phyloP scores from a whole-genome alignment of 2,329 filamentous ascomycete genomes.

The Alternaria brassicae region DNA sequence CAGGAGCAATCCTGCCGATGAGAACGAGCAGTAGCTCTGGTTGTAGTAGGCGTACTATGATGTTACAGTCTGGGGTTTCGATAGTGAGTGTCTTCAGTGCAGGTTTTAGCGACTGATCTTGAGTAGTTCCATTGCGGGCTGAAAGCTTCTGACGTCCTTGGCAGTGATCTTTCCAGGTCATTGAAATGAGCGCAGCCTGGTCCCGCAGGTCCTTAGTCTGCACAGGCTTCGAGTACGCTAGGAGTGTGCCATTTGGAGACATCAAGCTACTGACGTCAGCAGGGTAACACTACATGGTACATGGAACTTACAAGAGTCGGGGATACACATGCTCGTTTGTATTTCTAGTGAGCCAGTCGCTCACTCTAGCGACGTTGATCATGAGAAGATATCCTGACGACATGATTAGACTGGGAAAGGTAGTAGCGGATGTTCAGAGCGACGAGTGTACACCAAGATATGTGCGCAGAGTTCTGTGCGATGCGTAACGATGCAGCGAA shows the following conservation, averaged over 20 bases:
- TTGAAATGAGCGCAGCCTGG: constrained; percentile 57
- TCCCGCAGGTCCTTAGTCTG: constrained; percentile 59
- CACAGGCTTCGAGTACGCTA: constrained; percentile 58
- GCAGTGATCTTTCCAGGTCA: constrained; percentile 58
- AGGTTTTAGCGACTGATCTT: constrained; percentile 21
- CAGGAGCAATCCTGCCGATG: constrained; percentile 57
- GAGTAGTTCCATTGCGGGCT: constrained; percentile 11
- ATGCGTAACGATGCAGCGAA: background rate
- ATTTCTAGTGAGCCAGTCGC: constrained; percentile 55
- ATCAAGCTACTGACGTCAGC: constrained; percentile 50
- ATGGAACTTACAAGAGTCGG: constrained; percentile 51
- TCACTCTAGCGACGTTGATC: constrained; percentile 55
- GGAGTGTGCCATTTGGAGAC: constrained; percentile 59
- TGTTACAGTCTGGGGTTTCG: constrained; percentile 55
- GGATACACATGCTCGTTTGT: constrained; percentile 54
- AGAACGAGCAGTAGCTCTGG: constrained; percentile 57
- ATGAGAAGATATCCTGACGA: constrained; percentile 37
- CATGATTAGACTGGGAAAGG: constrained; percentile 26
- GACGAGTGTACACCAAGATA: background rate
- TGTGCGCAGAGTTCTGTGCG: background rate
- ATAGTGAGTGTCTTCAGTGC: constrained; percentile 56
- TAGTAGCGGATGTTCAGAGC: constrained; percentile 5
- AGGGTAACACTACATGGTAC: background rate
- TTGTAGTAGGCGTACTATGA: constrained; percentile 57
- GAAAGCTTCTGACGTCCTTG: constrained; percentile 26